Percentiles rank a stretch among this genome's conserved stretches.
Evolutionary conservation across 2,329 filamentous ascomycete genomes (phyloP).

Genomic region (Claviceps humidiphila): DNA sequence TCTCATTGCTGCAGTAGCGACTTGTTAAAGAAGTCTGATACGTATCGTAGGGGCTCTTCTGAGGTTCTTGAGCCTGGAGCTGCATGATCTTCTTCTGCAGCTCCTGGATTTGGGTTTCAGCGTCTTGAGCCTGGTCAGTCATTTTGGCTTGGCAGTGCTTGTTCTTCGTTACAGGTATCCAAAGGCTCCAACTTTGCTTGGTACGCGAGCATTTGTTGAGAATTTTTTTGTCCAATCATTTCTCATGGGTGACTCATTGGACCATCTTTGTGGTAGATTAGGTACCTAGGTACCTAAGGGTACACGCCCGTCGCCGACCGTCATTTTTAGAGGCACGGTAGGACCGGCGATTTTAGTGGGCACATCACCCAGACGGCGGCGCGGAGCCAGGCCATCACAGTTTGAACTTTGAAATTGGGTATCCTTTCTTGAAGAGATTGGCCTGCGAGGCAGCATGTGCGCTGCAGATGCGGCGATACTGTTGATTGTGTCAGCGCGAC

Average conservation of each 20-base stretch:
- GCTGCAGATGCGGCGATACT: no score
- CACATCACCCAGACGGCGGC: no score
- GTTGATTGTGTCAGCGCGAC: no score
- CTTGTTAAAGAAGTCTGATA: slow-evolving; percentile 56
- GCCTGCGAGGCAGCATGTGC: no score
- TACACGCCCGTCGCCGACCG: no score
- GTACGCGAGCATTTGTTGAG: not conserved
- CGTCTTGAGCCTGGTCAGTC: slow-evolving; percentile 2
- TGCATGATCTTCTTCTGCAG: slow-evolving; percentile 6
- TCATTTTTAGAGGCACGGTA: no score
- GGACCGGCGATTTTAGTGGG: no score
- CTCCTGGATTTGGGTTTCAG: slow-evolving; percentile 6
- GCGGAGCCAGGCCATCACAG: no score
- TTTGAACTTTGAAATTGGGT: no score
- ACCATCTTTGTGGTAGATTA: not conserved
- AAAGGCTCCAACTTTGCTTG: not conserved
- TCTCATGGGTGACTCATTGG: not conserved
- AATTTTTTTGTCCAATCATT: not conserved
- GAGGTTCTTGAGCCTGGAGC: slow-evolving; percentile 5
- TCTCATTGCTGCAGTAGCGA: slow-evolving; percentile 57
- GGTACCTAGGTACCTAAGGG: no score
- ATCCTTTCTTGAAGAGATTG: no score
- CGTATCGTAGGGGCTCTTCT: slow-evolving; percentile 14
- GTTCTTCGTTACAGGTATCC: not conserved
- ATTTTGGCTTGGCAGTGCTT: not conserved